A percentile compares a stretch with the other conserved stretches of the same genome.
Conservation (phyloP, 2,329 filamentous ascomycete species). For the Dothideomycetes sp. region DNA sequence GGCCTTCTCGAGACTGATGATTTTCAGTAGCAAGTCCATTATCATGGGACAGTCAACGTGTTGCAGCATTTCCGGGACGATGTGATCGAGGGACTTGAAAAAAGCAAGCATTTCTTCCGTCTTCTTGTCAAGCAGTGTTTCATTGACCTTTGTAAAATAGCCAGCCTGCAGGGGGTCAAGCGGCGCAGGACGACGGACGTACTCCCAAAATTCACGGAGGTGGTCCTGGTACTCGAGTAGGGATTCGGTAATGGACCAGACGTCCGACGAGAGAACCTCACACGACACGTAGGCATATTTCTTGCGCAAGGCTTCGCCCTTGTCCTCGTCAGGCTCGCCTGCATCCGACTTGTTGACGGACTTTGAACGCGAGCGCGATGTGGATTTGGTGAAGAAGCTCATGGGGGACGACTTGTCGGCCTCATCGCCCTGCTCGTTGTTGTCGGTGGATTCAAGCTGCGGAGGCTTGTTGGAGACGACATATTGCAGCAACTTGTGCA, state of each 20-base stretch:
- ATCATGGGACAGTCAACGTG: slow-evolving; percentile 97
- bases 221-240: slow-evolving; percentile 75
- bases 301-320: slow-evolving; percentile 80
- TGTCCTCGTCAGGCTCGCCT: slow-evolving; percentile 49
- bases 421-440: slow-evolving; percentile 22
- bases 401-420: slow-evolving; percentile 36
- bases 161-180: slow-evolving; percentile 89
- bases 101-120: slow-evolving; percentile 93
- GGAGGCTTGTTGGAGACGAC: slow-evolving; percentile 65
- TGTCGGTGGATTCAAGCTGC: slow-evolving; percentile 31
- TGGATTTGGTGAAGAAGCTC: slow-evolving; percentile 39
- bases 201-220: slow-evolving; percentile 81
- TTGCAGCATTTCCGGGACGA: slow-evolving; percentile 75
- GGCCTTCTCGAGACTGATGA: slow-evolving; percentile 88
- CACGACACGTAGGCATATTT: slow-evolving; percentile 90
- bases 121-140: slow-evolving; percentile 95
- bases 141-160: slow-evolving; percentile 98
- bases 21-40: slow-evolving; percentile 94
- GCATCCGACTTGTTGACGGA: slow-evolving; percentile 33
- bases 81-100: slow-evolving; percentile 71
- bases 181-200: slow-evolving; percentile 72
- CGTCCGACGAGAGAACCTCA: slow-evolving; percentile 89
- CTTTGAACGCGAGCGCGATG: slow-evolving; percentile 33
- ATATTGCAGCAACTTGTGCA: slow-evolving; percentile 81
- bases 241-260: slow-evolving; percentile 92